These are phyloP conservation scores for Escallonia rubra DNA, from an alignment of 129 eudicot genomes.

Conservation along the genomic window DNA sequence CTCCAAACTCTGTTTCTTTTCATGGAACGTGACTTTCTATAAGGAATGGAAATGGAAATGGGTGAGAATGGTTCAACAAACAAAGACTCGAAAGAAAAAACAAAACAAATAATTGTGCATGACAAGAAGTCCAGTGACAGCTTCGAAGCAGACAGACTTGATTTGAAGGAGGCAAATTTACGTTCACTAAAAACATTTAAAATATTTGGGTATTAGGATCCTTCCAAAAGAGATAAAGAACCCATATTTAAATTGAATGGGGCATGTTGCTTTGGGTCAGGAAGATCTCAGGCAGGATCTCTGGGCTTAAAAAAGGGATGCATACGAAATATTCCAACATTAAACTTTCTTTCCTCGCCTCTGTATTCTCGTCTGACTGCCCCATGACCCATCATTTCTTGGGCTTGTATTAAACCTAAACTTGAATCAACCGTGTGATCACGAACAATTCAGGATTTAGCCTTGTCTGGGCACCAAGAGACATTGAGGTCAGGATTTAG, in stretches of 20 bases:
- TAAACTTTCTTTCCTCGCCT: conserved; percentile 12
- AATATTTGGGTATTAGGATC: conserved; percentile 11
- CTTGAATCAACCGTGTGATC: not conserved
- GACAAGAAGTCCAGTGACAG: conserved; percentile 13
- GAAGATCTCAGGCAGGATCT: conserved; percentile 55
- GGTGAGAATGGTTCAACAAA: not conserved
- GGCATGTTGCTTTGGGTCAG: conserved; percentile 62
- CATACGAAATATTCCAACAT: conserved; percentile 30
- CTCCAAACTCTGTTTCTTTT: no score
- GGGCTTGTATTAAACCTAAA: not conserved
- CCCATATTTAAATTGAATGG: conserved; percentile 7
- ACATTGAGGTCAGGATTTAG: conserved; percentile 8
- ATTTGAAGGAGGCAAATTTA: conserved; percentile 3
- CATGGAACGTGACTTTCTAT: not conserved
- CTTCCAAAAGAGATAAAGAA: conserved; percentile 32
- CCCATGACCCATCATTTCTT: conserved; percentile 3
- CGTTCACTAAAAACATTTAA: not conserved
- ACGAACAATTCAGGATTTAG: not conserved
- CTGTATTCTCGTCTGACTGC: conserved; percentile 14
- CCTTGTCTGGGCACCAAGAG: conserved; percentile 24
- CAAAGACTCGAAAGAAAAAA: conserved; percentile 8
- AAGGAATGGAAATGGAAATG: not conserved
- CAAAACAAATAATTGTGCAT: conserved; percentile 8
- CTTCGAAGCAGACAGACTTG: conserved; percentile 16
- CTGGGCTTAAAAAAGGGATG: conserved; percentile 30